Conservation (phyloP, 306 rosid genomes). For the Delonix regia region DNA sequence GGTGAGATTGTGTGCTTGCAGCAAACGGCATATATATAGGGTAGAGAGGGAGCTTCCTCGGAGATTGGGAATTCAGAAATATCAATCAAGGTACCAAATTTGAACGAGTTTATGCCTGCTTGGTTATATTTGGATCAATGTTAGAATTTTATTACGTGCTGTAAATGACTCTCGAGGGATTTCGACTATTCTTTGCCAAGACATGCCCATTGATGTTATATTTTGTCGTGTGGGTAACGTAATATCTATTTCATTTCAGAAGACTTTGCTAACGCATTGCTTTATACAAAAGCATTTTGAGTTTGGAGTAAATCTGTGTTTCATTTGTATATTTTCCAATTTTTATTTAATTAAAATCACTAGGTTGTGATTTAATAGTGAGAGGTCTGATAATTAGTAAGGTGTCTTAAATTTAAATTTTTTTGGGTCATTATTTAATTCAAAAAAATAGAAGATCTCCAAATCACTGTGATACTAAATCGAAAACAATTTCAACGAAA, state of each 20-base stretch:
- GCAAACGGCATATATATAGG: neutral
- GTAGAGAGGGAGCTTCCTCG: neutral
- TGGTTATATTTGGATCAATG: neutral
- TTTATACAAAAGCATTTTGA: neutral
- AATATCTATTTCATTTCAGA: neutral
- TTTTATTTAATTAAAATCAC: too few species aligned
- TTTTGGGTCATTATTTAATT: neutral
- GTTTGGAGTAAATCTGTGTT: neutral
- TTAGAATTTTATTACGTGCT: conserved; percentile 9
- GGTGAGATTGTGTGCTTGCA: neutral
- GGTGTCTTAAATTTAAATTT: too few species aligned
- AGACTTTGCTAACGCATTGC: too few species aligned
- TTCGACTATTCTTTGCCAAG: neutral
- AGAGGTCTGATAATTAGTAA: too few species aligned
- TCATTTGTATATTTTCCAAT: too few species aligned
- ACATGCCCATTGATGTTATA: neutral
- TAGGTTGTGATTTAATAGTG: too few species aligned
- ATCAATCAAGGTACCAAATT: neutral
- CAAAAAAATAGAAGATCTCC: neutral
- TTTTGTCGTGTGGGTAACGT: neutral
- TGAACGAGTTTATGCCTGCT: neutral
- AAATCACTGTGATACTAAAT: too few species aligned
- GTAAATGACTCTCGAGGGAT: neutral
- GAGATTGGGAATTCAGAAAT: neutral
- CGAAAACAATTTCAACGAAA: neutral